phyloP scores from a whole-genome alignment of 768 basidiomycete genomes.

The Gloeopeniophorella convolvens region DNA sequence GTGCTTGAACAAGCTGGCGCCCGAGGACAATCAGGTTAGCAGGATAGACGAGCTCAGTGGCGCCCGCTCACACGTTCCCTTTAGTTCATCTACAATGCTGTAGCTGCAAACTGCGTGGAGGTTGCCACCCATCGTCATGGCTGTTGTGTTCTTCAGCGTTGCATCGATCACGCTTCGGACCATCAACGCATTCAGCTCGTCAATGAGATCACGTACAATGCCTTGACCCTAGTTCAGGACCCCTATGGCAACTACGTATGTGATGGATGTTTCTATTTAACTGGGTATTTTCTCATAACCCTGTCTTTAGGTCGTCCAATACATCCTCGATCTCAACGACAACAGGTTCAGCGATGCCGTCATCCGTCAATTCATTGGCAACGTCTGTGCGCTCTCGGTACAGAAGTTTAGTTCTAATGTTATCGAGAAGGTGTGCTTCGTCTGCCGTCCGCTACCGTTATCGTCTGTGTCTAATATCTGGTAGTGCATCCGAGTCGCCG shows the following conservation, averaged over 20 bases:
- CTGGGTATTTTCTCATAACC: conserved; percentile 9
- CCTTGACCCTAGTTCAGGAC: conserved; percentile 95
- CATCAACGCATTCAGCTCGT: conserved; percentile 93
- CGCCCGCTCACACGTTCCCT: too few species aligned
- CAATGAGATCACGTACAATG: conserved; percentile 98
- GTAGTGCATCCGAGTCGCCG: conserved; percentile 85
- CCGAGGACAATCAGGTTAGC: conserved; percentile 93
- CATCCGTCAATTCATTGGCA: conserved; percentile 95
- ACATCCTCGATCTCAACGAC: conserved; percentile 97
- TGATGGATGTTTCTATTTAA: conserved; percentile 9
- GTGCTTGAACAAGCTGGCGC: conserved; percentile 94
- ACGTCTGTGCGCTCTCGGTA: conserved; percentile 94
- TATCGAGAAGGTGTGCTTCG: conserved; percentile 73
- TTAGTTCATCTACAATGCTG: conserved; percentile 98
- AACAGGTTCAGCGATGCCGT: conserved; percentile 97
- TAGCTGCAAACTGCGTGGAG: conserved; percentile 97
- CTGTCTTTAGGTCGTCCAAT: conserved; percentile 79
- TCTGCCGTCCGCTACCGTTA: background rate
- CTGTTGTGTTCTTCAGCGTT: conserved; percentile 96
- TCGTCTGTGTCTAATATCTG: background rate
- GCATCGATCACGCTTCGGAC: conserved; percentile 97
- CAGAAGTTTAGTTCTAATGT: conserved; percentile 99
- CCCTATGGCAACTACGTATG: conserved; percentile 89
- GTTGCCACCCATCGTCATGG: conserved; percentile 98
- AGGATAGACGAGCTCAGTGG: too few species aligned